These are phyloP conservation scores for Eruca vesicaria DNA, from an alignment of 441 rosid species.

Conservation along the genomic window DNA sequence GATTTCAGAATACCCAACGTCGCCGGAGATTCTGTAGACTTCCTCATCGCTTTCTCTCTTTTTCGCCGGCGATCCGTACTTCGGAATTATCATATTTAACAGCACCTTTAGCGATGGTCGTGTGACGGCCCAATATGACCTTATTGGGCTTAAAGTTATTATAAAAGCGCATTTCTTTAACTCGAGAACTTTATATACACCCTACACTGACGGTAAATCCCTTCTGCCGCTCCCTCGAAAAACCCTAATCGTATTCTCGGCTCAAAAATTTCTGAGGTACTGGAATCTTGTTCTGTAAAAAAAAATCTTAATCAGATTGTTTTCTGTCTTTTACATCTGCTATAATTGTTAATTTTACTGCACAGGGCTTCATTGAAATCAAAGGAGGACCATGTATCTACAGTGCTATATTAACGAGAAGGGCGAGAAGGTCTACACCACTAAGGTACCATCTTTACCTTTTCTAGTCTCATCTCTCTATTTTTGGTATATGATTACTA, in stretches of 20 bases:
- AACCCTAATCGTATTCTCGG: constrained; percentile 27
- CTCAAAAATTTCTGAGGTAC: constrained; percentile 17
- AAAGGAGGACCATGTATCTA: constrained; percentile 61
- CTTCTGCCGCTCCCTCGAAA: neutral
- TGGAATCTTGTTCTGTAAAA: no score
- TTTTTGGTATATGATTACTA: neutral
- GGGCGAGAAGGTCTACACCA: constrained; percentile 96
- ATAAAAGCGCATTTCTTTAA: constrained; percentile 14
- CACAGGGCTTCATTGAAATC: neutral
- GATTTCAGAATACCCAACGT: neutral
- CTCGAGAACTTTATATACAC: constrained; percentile 3
- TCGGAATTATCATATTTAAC: no score
- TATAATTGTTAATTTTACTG: neutral
- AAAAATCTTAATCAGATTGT: neutral
- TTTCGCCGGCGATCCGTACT: no score
- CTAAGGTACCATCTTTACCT: constrained; percentile 54
- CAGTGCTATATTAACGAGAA: constrained; percentile 94
- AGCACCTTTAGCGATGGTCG: no score
- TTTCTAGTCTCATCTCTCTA: neutral
- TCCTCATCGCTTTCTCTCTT: constrained; percentile 3
- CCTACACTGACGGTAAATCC: neutral
- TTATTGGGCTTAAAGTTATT: neutral
- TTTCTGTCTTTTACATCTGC: neutral
- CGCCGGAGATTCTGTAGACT: constrained; percentile 27
- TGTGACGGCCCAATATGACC: neutral